Base-by-base conservation (phyloP, 805 yeast genomes). In the Suhomyces sp. region DNA sequence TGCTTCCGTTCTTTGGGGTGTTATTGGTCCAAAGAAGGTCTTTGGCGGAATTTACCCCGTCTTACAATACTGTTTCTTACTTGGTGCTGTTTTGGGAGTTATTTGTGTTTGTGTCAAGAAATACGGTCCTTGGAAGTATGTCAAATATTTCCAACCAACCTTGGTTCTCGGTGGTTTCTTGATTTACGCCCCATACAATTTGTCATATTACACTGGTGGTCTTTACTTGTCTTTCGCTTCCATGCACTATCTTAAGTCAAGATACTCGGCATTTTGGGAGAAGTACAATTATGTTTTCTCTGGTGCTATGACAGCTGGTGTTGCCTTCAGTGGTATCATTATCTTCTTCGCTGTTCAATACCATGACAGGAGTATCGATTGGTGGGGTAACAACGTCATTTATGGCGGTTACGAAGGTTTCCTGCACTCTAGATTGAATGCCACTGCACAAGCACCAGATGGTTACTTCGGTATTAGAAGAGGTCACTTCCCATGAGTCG, bases 1-100 rank as follows among this genome's bases (percentile, higher is more conserved):
- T 24, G 76, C 85, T 2, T 72, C 82, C 0, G 67, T 81, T 17
- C 54, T 78, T 29, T 81, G 86, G 86, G 87, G 85, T 35, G 70
- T 58, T 51, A 70, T 81, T 39, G 54, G 54, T 14, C 54, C 53
- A 4, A 54, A 55, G 48, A 58, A 50, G 37, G 62, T 59, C 4
- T 61, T 61, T 35, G 42, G 40, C 12, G 60, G 60, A n/a, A 40
- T 60, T 18, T 60, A 63, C 41, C 68, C 66, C 14, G 35, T 58
- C 17, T 50, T 63, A 43, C 51, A 56, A 42, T 61, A 46, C 40
- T 60, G 63, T 26, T 60, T 63, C 51, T 51, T 62, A 42, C 54
- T 63, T 27, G 69, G 68, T 6, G 47, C 51, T 28, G 45, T 60
- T 28, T 38, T 53, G 14, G 58, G 53, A 7, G 36, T 55, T 26